These are phyloP conservation scores for Hamamelis virginiana DNA, from an alignment of 164 flowering plant genomes.

Conservation along the genomic window DNA sequence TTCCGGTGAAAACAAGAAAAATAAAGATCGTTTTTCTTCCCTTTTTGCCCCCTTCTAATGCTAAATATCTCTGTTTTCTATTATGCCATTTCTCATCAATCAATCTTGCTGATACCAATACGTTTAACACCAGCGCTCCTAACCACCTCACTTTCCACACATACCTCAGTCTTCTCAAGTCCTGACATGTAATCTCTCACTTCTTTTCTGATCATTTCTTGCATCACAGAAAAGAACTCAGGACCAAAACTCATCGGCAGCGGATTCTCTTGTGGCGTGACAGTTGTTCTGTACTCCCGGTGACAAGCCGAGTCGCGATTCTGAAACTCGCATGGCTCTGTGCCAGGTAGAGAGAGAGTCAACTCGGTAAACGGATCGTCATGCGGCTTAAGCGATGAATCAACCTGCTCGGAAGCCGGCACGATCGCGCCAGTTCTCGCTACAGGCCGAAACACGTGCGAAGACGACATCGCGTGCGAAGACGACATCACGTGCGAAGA, in stretches of 20 bases:
- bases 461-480: background rate
- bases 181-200: conserved; percentile 33
- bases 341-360: conserved; percentile 11
- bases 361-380: background rate
- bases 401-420: conserved; percentile 1
- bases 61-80: too few relatives aligned
- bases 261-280: background rate
- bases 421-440: background rate
- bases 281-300: background rate
- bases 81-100: too few relatives aligned
- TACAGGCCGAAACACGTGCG: background rate
- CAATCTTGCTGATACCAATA: too few relatives aligned
- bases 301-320: background rate
- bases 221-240: conserved; percentile 29
- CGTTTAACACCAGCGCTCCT: background rate
- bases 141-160: background rate
- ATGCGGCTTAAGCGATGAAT: background rate
- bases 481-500: background rate
- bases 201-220: conserved; percentile 40
- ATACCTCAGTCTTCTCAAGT: conserved; percentile 2
- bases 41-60: too few relatives aligned
- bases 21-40: too few relatives aligned
- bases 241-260: conserved; percentile 15
- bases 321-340: background rate
- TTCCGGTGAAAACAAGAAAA: too few relatives aligned